phyloP scores from a whole-genome alignment of 441 rosid genomes.

The Gossypium trilobum region DNA sequence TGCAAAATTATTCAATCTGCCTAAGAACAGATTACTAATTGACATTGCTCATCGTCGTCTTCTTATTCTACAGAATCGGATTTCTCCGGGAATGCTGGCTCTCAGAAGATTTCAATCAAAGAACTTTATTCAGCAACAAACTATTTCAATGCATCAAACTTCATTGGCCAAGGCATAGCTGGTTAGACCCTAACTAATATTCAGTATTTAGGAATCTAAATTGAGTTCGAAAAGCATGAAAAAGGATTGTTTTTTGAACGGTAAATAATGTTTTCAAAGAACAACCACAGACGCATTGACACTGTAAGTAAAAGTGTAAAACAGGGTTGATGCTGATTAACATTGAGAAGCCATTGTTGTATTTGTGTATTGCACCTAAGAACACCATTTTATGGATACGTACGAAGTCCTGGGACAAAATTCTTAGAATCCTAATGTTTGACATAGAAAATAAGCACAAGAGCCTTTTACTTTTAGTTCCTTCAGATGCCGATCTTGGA shows the following conservation, averaged over 20 bases:
- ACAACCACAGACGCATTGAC: no score
- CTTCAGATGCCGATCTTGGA: not conserved
- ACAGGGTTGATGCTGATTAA: not conserved
- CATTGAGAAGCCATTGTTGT: not conserved
- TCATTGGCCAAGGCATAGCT: conserved; percentile 54
- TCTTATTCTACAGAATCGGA: conserved; percentile 17
- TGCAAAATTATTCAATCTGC: not conserved
- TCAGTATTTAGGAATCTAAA: not conserved
- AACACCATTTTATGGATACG: not conserved
- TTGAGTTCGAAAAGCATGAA: not conserved
- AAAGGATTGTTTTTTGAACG: no score
- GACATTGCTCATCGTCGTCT: not conserved
- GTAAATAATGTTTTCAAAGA: no score
- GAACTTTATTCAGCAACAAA: conserved; percentile 44
- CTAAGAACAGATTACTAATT: not conserved
- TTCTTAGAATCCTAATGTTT: not conserved
- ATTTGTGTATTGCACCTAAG: not conserved
- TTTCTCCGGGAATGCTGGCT: conserved; percentile 16
- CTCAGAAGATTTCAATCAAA: conserved; percentile 31
- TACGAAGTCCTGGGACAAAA: not conserved
- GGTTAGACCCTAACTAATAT: conserved; percentile 27
- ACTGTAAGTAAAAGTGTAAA: not conserved
- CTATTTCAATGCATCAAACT: conserved; percentile 37
- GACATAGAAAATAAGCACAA: not conserved
- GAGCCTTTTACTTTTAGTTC: not conserved